Evolutionary conservation across 1,284 basidiomycete genomes (phyloP).

Genomic region (Cryptococcus jaspeensis): DNA sequence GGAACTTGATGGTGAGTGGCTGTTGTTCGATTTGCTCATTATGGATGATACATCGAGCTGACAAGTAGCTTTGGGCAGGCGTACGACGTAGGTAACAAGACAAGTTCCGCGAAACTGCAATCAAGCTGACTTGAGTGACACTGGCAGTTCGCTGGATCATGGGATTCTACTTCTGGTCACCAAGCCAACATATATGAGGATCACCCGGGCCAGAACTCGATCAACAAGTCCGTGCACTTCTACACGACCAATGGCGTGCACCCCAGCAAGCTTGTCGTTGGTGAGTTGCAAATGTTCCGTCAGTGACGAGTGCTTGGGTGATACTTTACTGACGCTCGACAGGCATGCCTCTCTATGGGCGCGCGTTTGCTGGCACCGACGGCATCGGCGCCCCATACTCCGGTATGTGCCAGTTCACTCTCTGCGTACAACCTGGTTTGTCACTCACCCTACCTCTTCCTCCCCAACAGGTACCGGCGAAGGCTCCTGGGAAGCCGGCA

Average conservation of each 20-base stretch:
- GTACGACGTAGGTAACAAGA: constrained; percentile 57
- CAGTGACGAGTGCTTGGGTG: not conserved
- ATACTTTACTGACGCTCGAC: not conserved
- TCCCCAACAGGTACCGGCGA: constrained; percentile 60
- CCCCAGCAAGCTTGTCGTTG: constrained; percentile 71
- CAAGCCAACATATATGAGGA: constrained; percentile 72
- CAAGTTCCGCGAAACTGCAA: not conserved
- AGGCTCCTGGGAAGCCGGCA: constrained; percentile 48
- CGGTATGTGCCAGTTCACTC: constrained; percentile 48
- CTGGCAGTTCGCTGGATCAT: constrained; percentile 48
- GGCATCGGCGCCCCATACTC: constrained; percentile 73
- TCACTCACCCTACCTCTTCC: not conserved
- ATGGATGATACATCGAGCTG: constrained; percentile 7
- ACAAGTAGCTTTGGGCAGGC: constrained; percentile 53
- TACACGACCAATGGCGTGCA: constrained; percentile 69
- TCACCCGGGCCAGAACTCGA: constrained; percentile 56
- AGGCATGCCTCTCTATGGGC: constrained; percentile 83
- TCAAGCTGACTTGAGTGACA: not conserved
- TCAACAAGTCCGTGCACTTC: constrained; percentile 67
- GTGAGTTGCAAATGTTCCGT: constrained; percentile 52
- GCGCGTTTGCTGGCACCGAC: constrained; percentile 73
- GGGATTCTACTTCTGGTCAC: constrained; percentile 62
- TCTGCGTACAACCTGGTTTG: not conserved
- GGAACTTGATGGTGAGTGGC: constrained; percentile 80
- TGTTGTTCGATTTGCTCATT: too few species aligned